phyloP scores from a whole-genome alignment of 2,329 filamentous ascomycete genomes.

The Zopfia rhizophila region DNA sequence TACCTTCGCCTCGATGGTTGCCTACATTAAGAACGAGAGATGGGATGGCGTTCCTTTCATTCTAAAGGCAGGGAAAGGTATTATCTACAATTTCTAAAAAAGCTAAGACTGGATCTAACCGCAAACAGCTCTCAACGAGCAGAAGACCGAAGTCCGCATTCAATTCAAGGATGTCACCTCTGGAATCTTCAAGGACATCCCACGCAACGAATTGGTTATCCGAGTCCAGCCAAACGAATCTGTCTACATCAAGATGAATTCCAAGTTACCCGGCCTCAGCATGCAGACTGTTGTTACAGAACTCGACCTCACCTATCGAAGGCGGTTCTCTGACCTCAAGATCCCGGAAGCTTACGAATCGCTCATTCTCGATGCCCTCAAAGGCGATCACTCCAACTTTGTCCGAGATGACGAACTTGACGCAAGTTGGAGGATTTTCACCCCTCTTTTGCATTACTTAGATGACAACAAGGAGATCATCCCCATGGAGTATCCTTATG shows the following conservation, averaged over 20 bases:
- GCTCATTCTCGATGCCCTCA: slow-evolving; percentile 94
- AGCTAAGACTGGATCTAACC: slow-evolving; percentile 13
- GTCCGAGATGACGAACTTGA: slow-evolving; percentile 77
- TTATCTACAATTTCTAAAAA: slow-evolving; percentile 13
- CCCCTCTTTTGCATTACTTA: slow-evolving; percentile 94
- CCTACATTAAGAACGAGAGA: slow-evolving; percentile 99
- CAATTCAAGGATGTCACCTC: slow-evolving; percentile 99
- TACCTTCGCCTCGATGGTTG: slow-evolving; percentile 96
- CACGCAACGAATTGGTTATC: slow-evolving; percentile 98
- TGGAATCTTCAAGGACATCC: slow-evolving; percentile 99
- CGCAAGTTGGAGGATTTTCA: slow-evolving; percentile 98
- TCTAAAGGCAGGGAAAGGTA: slow-evolving; percentile 93
- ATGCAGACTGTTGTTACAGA: slow-evolving; percentile 99
- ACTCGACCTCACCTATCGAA: slow-evolving; percentile 96
- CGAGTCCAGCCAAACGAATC: slow-evolving; percentile 99
- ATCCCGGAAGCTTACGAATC: slow-evolving; percentile 99
- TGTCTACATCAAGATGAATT: slow-evolving; percentile 99
- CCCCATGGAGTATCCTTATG: slow-evolving; percentile 99
- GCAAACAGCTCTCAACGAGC: slow-evolving; percentile 86
- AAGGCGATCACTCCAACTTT: slow-evolving; percentile 99
- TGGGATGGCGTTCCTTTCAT: slow-evolving; percentile 99
- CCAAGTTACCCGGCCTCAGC: slow-evolving; percentile 95
- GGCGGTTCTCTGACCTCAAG: slow-evolving; percentile 98
- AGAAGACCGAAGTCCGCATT: slow-evolving; percentile 99
- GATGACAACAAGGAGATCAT: slow-evolving; percentile 99